A percentile compares a stretch with the other conserved stretches of the same genome.
Conservation (phyloP, 2,329 filamentous ascomycete species). For the Fusarium hainanense region DNA sequence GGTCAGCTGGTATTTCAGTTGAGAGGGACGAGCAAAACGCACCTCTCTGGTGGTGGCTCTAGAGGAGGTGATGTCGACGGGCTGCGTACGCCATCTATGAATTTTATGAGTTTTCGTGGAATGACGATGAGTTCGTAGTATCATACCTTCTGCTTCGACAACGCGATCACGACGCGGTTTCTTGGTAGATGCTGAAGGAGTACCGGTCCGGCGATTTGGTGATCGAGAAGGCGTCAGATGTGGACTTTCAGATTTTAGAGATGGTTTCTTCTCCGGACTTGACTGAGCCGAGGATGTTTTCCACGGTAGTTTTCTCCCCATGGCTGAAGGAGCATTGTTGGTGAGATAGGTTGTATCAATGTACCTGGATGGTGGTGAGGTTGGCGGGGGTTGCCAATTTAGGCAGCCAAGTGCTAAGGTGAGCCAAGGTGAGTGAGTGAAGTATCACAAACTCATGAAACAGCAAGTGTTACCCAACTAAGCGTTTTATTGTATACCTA, state of each 20-base stretch:
- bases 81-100: constrained; percentile 47
- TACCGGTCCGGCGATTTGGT: constrained; percentile 1
- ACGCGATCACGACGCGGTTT: constrained; percentile 39
- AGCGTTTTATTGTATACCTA: background rate
- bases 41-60: constrained; percentile 61
- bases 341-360: constrained; percentile 1
- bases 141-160: constrained; percentile 42
- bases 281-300: constrained; percentile 48
- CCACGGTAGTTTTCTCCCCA: constrained; percentile 66
- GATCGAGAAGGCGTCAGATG: background rate
- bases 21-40: background rate
- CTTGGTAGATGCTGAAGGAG: constrained; percentile 18
- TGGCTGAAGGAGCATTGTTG: constrained; percentile 42
- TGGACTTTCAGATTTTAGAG: constrained; percentile 21
- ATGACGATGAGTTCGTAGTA: background rate
- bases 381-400: constrained; percentile 21
- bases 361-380: background rate
- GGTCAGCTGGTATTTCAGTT: background rate
- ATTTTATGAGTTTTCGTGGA: background rate
- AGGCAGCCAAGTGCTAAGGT: constrained; percentile 7
- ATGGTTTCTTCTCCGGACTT: constrained; percentile 9
- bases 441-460: background rate
- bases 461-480: background rate
- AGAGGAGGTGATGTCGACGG: constrained; percentile 65
- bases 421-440: constrained; percentile 7